Base-by-base conservation (phyloP, 2,329 filamentous ascomycete genomes). In the Cladosporium cucumerinum region DNA sequence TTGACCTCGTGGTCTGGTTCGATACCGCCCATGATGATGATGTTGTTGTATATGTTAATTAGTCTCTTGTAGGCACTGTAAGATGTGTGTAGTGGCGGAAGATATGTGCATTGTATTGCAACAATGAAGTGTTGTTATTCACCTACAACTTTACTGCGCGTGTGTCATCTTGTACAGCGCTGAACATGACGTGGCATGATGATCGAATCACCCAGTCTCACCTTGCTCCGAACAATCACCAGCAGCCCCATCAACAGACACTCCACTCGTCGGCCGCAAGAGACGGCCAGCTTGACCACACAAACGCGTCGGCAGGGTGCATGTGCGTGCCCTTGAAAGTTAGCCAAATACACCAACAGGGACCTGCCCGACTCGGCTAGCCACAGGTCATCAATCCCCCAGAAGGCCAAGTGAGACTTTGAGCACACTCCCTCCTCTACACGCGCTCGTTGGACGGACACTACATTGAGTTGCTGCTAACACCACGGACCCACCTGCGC, bases 331-430 rank as follows among this genome's bases (percentile, higher is more conserved):
- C 34, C 32, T 46, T 25, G 12, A 23, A 52, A n/a, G 49, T 54
- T 34, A 25, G 39, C 10, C 39, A 46, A 46, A 46, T 8, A 43
- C 36, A 57, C 28, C 49, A 10, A 34, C 32, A 43, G 48, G 59
- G 49, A 62, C 60, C 60, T 62, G 60, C 60, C 60, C 32, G 25
- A 55, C 32, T 23, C 23, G 49, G 60, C 49, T 62, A 62, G 60
- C 60, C 32, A 49, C 49, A 51, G 39, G 23, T 46, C 39, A 3
- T n/a, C 54, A 51, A 62, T 62, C 60, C 25, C 49, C 32, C 28
- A 34, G 30, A 34, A 18, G 30, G 59, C 59, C 59, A 61, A 61
- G 59, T 61, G 49, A 62, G 55, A 62, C 60, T 12, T 11, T 7
- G 60, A 61, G n/a, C 21, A n/a, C 34, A n/a, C 39, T 59, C 14